Evolutionary conservation across 1,284 basidiomycete genomes (phyloP).

Genomic region (Jaminaea rosea): DNA sequence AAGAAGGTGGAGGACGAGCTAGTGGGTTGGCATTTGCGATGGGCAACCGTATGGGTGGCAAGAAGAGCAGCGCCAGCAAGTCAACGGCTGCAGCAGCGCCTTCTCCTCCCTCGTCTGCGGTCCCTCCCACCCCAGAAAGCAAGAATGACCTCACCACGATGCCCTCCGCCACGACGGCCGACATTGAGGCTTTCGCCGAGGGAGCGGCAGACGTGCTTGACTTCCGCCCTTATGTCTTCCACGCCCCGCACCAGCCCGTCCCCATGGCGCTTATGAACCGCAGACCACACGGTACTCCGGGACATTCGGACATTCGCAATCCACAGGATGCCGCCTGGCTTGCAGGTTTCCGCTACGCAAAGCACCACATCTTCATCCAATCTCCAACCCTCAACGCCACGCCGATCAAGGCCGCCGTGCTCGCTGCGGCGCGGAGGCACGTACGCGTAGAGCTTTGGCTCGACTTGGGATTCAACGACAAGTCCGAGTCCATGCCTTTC

Average conservation of each 20-base stretch:
- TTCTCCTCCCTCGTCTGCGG: no score
- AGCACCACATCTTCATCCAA: conserved; percentile 61
- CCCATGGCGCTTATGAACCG: conserved; percentile 68
- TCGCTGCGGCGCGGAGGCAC: conserved; percentile 59
- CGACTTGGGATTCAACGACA: conserved; percentile 48
- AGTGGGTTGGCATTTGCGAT: no score
- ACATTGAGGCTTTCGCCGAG: background rate
- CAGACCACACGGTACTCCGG: conserved; percentile 58
- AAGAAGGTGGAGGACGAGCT: conserved; percentile 10
- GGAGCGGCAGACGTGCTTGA: conserved; percentile 23
- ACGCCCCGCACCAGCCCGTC: conserved; percentile 50
- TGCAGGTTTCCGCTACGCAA: conserved; percentile 61
- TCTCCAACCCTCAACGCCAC: conserved; percentile 64
- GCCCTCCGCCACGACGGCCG: background rate
- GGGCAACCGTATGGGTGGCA: no score
- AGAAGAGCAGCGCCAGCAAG: no score
- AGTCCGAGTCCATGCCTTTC: conserved; percentile 62
- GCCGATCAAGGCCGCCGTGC: conserved; percentile 60
- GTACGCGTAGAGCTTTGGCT: conserved; percentile 55
- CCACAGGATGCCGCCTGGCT: conserved; percentile 71
- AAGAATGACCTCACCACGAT: background rate
- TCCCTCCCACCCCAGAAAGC: no score
- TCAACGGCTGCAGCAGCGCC: background rate
- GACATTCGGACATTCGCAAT: conserved; percentile 56
- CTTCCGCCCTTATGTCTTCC: conserved; percentile 39